Conservation (phyloP, 306 rosid species). For the Dryas drummondii region DNA sequence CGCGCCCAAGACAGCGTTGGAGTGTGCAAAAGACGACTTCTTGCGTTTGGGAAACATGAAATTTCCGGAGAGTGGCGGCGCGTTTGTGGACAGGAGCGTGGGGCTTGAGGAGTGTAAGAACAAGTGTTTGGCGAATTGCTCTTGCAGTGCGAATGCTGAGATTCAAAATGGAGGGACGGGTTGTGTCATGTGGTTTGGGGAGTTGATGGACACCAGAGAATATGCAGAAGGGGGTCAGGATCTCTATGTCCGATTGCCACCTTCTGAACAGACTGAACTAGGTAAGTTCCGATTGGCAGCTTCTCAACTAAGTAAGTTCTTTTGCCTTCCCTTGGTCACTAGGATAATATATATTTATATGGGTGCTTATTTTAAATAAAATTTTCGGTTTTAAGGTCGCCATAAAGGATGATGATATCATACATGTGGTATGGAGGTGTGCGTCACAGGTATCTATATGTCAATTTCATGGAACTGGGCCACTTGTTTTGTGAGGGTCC, state of each 20-base stretch:
- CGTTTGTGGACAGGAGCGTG: slow-evolving; percentile 45
- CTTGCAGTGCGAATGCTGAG: slow-evolving; percentile 51
- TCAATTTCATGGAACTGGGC: neutral
- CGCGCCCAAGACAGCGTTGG: slow-evolving; percentile 42
- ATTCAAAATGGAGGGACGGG: slow-evolving; percentile 48
- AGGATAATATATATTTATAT: no score
- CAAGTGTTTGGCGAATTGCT: slow-evolving; percentile 51
- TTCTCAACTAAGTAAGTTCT: slow-evolving; percentile 58
- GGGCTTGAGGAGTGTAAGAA: slow-evolving; percentile 36
- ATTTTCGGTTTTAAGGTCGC: neutral
- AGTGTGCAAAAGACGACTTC: slow-evolving; percentile 51
- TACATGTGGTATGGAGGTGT: neutral
- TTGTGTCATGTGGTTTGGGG: slow-evolving; percentile 56
- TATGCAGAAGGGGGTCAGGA: slow-evolving; percentile 53
- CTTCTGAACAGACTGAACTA: slow-evolving; percentile 44
- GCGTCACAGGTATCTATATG: neutral
- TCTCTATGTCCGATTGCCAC: slow-evolving; percentile 56
- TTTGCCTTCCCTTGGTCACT: neutral
- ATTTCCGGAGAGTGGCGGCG: slow-evolving; percentile 56
- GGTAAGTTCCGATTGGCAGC: slow-evolving; percentile 65
- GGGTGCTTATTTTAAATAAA: no score
- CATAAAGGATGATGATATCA: no score
- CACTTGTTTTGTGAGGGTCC: neutral
- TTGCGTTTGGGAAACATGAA: slow-evolving; percentile 39
- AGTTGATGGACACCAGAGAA: slow-evolving; percentile 47